Evolutionary conservation across 441 rosid genomes (phyloP), one percentile per base, ranked within the genome.

Genomic region (Arabidopsis hybrid): DNA sequence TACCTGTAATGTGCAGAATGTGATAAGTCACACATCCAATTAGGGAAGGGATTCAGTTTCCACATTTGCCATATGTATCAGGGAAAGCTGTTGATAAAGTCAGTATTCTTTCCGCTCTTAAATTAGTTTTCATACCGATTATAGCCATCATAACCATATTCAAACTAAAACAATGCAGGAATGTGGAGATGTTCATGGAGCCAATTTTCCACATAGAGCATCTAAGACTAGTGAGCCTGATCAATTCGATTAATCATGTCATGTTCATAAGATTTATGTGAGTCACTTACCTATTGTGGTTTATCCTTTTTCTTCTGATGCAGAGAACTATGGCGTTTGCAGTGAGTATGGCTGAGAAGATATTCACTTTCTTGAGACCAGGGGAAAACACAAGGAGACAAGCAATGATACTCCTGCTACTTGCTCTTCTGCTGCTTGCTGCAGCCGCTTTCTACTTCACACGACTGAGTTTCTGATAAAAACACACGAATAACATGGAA

Each of bases 121-220:
- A 17, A 3, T 43, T 43, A 38, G 52, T 50, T 72, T 29, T 12
- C 50, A 59, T 6, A 12, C 11, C 10, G 29, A 31, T 18, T 56
- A 51, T 58, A 47, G 42, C 50, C 13, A 63, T 46, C 39, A 66
- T 60, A 65, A 51, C 64, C 64, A 60, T 21, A 16, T 52, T 18
- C 9, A 35, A 73, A 43, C 50, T 26, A 60, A 67, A 49, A 64
- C 65, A 51, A 69, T 71, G 56, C 81, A 91, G 97, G 88, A 86
- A 91, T 55, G 85, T 90, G 8, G 96, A 90, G 83, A 86, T 93
- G 92, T 83, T 87, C 76, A 84, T 87, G 84, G 90, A 91, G 32
- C 96, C 97, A 57, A 79, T 90, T 52, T 79, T 89, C 56, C 84
- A 83, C 17, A 21, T 84, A 0, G 91, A 85, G 52, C 89, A 88